Base-by-base conservation (phyloP, 371 early-diverging fungal species). In the Haplosporangium sp. region DNA sequence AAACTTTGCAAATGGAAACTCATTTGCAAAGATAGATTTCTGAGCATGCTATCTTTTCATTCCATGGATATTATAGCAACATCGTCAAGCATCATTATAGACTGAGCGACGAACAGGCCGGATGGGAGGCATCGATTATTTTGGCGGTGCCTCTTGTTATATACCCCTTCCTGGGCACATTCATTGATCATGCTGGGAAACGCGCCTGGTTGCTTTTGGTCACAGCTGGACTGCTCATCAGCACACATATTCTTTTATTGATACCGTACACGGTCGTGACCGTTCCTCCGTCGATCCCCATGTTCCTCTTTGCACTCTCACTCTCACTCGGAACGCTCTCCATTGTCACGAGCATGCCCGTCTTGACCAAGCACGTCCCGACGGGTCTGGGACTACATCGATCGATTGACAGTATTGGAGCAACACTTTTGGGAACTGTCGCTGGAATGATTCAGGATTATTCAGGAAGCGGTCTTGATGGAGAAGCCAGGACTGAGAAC, bases 401-500 rank as follows among this genome's bases (percentile, higher is more conserved):
- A 38, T 79, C 80, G 8, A 74, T 82, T 13, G 83, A 82, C 41
- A 82, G 73, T 55, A 81, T 82, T 57, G 83, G 83, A 20, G 83
- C 81, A 0, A 82, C 83, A 0, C 62, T 82, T 12, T 51, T 76
- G 38, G 81, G 81, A 13, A 82, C 83, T 5, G 38, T 82, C 21
- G 51, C 81, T 0, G 83, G 83, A 6, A 67, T 82, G 70, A 43
- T 82, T 46, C 71, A 81, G 42, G 83, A 82, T 54, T 64, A 50
- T 51, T 57, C 67, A 10, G 38, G 37, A 3, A 57, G 14, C 2
- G 62, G 64, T 12, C 54, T 18, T 18, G 69, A 80, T 51, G 81
- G 65, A 6, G 73, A 73, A 21, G 41, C 70, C 0, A 65, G 67
- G 13, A 69, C 68, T 2, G 64, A 76, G 40, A 64, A 46, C 43